Base-by-base conservation (phyloP, 495 filamentous ascomycete species). In the Xylaria cubensis region DNA sequence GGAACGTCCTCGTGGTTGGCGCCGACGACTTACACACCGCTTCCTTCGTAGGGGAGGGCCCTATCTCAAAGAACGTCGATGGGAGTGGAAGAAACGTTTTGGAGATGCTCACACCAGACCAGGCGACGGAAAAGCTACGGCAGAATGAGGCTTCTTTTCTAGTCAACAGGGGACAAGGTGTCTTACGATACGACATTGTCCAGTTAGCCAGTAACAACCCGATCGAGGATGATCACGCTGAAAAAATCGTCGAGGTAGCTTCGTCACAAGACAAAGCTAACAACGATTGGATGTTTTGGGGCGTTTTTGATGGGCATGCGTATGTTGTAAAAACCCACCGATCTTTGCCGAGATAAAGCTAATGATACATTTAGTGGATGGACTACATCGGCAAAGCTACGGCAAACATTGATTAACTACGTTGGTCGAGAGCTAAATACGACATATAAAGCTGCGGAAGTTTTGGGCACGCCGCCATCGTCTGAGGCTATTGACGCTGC, bases 251-350 rank as follows among this genome's bases (percentile, higher is more conserved):
- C 51, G 94, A 99, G 82, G 88, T 97, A 15, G 90, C 92, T 80
- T 65, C 68, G 58, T 62, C 50, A 42, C 70, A 69, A 50, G 73
- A 73, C 44, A 73, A 79, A 36, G 63, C 65, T 84, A 89, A 83
- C 56, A 94, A 88, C 71, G 96, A 99, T 78, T 99, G 96, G 96
- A 98, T 98, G 94, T 99, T 99, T 80, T 99, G 97, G 97, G 95
- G 94, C 50, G 94, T 99, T 15, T 99, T 97, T 82, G 96, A 99
- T 79, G 96, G 96, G 1, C 96, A 99, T 81, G 92, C 93, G 94
- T 95, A 82, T 79, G 88, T 87, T 69, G 41, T 39, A 17, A 12
- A 63, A 39, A 55, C 32, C 19, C 58, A 26, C 42, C 17, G 13
- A 26, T 9, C 19, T 34, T 34, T 1, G 26, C 17, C 32, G 13